Conservation (phyloP, 2,329 filamentous ascomycete species). For the Periglandula ipomoeae region DNA sequence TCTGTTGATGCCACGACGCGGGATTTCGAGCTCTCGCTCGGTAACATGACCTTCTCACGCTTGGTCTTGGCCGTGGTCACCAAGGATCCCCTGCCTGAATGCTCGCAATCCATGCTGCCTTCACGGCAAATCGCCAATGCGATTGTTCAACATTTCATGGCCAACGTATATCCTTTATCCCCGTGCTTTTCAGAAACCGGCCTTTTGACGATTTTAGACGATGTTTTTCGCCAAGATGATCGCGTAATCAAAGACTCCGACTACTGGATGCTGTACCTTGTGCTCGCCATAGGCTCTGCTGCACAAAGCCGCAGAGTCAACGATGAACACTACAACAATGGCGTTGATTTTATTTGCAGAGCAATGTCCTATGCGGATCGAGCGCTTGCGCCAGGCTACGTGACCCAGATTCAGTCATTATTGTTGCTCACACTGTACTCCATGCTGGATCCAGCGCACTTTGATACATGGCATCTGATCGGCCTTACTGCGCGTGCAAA, state of each 20-base stretch:
- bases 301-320: slow-evolving; percentile 63
- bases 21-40: slow-evolving; percentile 83
- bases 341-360: slow-evolving; percentile 45
- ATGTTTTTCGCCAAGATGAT: slow-evolving; percentile 64
- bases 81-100: slow-evolving; percentile 61
- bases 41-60: slow-evolving; percentile 85
- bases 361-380: slow-evolving; percentile 73
- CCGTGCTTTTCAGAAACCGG: slow-evolving; percentile 76
- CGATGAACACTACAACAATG: slow-evolving; percentile 51
- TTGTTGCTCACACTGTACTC: slow-evolving; percentile 82
- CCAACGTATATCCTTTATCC: slow-evolving; percentile 69
- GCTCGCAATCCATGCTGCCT: slow-evolving; percentile 55
- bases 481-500: slow-evolving; percentile 82
- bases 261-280: slow-evolving; percentile 81
- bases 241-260: slow-evolving; percentile 59
- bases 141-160: slow-evolving; percentile 75
- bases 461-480: slow-evolving; percentile 89
- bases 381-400: slow-evolving; percentile 76
- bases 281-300: slow-evolving; percentile 72
- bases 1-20: slow-evolving; percentile 90
- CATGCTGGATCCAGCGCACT: slow-evolving; percentile 81
- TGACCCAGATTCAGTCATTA: slow-evolving; percentile 78
- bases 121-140: slow-evolving; percentile 57
- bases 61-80: slow-evolving; percentile 76
- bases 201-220: slow-evolving; percentile 70